These are phyloP conservation scores for Parastagonospora avenae DNA, from an alignment of 2,329 filamentous ascomycete genomes.

Conservation along the genomic window DNA sequence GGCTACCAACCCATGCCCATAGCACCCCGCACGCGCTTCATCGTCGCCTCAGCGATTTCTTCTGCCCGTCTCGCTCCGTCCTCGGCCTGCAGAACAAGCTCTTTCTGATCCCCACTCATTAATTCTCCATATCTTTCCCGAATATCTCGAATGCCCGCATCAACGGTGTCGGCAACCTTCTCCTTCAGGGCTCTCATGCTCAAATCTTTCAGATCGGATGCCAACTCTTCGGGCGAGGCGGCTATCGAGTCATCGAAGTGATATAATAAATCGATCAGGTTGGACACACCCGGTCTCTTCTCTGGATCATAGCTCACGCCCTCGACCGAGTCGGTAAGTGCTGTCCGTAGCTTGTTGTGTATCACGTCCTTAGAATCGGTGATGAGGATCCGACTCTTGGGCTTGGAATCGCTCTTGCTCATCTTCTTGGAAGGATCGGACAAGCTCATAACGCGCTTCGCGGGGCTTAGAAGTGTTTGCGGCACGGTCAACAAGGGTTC, in stretches of 20 bases:
- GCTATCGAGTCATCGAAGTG: conserved; percentile 61
- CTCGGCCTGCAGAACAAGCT: conserved; percentile 63
- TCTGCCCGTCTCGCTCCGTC: conserved; percentile 67
- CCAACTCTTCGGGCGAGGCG: conserved; percentile 52
- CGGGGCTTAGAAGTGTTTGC: conserved; percentile 54
- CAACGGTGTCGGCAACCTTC: conserved; percentile 64
- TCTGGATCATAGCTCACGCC: conserved; percentile 73
- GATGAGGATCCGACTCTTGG: conserved; percentile 79
- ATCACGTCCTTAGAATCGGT: conserved; percentile 73
- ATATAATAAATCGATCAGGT: conserved; percentile 80
- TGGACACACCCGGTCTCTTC: conserved; percentile 79
- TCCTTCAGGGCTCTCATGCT: conserved; percentile 68
- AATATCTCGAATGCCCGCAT: conserved; percentile 59
- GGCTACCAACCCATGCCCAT: conserved; percentile 27
- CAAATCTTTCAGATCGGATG: conserved; percentile 49
- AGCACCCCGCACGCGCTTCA: conserved; percentile 40
- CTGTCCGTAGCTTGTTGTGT: conserved; percentile 69
- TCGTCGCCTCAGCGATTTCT: conserved; percentile 61
- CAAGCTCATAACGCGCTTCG: conserved; percentile 89
- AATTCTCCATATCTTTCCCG: conserved; percentile 62
- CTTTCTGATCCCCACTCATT: conserved; percentile 56
- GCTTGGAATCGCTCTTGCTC: conserved; percentile 83
- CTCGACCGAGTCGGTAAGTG: conserved; percentile 76
- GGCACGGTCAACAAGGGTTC: conserved; percentile 24
- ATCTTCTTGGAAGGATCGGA: conserved; percentile 81